These are phyloP conservation scores for Theobroma cacao DNA, from an alignment of 345 rosid species.

Conservation along the genomic window DNA sequence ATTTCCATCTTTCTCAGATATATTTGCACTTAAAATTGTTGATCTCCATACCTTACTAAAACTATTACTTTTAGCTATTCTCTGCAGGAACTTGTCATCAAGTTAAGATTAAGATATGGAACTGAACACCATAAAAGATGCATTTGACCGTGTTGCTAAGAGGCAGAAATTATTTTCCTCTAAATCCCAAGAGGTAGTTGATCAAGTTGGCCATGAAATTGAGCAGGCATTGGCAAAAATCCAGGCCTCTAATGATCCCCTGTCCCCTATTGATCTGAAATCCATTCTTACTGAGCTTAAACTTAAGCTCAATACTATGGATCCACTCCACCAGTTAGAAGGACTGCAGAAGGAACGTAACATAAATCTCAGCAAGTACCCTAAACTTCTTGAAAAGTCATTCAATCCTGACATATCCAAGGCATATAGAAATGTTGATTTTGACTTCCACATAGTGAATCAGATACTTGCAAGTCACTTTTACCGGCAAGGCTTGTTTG, in stretches of 20 bases:
- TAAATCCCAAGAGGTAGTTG: constrained; percentile 45
- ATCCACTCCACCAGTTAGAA: constrained; percentile 51
- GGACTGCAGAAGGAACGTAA: constrained; percentile 57
- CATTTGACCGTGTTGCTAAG: constrained; percentile 61
- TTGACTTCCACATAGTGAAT: constrained; percentile 49
- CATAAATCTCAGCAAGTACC: constrained; percentile 43
- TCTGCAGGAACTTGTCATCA: constrained; percentile 27
- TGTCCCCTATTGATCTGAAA: constrained; percentile 32
- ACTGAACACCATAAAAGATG: constrained; percentile 43
- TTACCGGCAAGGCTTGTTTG: constrained; percentile 73
- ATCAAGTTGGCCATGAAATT: constrained; percentile 47
- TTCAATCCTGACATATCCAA: constrained; percentile 64
- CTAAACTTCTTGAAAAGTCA: constrained; percentile 56
- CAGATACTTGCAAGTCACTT: constrained; percentile 66
- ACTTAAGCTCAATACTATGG: constrained; percentile 44
- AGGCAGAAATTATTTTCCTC: constrained; percentile 60
- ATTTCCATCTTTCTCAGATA: neutral
- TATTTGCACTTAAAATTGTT: neutral
- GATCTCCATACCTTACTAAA: neutral
- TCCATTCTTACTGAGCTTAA: constrained; percentile 46
- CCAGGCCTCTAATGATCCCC: constrained; percentile 23
- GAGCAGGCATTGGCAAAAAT: constrained; percentile 45
- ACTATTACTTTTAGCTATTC: neutral
- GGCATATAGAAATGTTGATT: constrained; percentile 64
- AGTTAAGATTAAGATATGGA: constrained; percentile 37